phyloP scores from a whole-genome alignment of 2,329 filamentous ascomycete genomes.

The Leptodontidium sp. region DNA sequence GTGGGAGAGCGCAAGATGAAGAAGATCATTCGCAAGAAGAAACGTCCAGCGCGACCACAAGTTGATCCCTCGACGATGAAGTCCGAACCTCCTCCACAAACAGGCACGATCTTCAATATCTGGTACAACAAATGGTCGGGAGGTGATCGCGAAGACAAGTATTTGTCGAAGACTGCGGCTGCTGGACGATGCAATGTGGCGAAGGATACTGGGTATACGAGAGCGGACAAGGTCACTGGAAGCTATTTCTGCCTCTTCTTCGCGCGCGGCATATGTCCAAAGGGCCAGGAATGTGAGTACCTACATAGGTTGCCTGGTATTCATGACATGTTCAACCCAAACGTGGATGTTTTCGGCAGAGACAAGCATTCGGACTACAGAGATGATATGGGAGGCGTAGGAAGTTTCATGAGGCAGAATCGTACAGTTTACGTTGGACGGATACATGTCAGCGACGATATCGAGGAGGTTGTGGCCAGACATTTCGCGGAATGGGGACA shows the following conservation, averaged over 20 bases:
- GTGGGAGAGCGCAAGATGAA: constrained; percentile 69
- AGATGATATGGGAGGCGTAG: constrained; percentile 98
- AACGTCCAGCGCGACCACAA: constrained; percentile 87
- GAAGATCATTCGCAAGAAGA: constrained; percentile 91
- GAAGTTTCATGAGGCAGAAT: constrained; percentile 92
- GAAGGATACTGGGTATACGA: constrained; percentile 80
- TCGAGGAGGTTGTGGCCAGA: constrained; percentile 92
- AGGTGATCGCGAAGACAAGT: constrained; percentile 92
- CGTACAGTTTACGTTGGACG: constrained; percentile 91
- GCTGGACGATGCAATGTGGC: constrained; percentile 88
- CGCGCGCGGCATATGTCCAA: constrained; percentile 81
- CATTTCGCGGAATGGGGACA: constrained; percentile 98
- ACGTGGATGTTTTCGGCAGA: constrained; percentile 92
- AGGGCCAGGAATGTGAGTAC: constrained; percentile 93
- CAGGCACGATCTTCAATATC: constrained; percentile 95
- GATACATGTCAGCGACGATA: constrained; percentile 95
- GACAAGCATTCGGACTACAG: constrained; percentile 94
- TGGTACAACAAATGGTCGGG: constrained; percentile 99
- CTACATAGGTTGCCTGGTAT: constrained; percentile 87
- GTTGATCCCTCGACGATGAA: constrained; percentile 86
- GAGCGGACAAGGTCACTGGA: constrained; percentile 78
- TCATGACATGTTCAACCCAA: constrained; percentile 90
- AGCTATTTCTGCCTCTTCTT: constrained; percentile 95
- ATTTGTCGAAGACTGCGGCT: constrained; percentile 82
- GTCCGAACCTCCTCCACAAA: constrained; percentile 87